A percentile compares a stretch with the other conserved stretches of the same genome.
These are phyloP conservation scores for Aureobasidium subglaciale DNA, from an alignment of 2,329 filamentous ascomycete species.

Conservation along the genomic window DNA sequence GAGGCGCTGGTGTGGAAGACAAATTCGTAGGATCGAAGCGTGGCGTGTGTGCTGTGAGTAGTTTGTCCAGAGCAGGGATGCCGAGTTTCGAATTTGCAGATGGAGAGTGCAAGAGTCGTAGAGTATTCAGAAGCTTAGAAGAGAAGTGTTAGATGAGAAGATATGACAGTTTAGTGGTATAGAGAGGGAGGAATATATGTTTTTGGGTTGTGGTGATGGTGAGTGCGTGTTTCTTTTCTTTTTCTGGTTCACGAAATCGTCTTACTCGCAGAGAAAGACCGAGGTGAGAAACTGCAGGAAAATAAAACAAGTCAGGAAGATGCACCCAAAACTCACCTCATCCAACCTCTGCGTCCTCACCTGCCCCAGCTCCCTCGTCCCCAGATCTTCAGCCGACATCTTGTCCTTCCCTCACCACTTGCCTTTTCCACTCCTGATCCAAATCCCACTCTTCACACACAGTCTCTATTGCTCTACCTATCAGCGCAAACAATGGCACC, in stretches of 20 bases:
- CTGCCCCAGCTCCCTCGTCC: constrained; percentile 46
- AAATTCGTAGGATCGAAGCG: constrained; percentile 14
- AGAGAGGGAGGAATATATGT: too few relatives aligned
- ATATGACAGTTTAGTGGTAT: too few relatives aligned
- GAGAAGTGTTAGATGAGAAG: too few relatives aligned
- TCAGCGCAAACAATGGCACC: constrained; percentile 44
- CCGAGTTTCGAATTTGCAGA: constrained; percentile 32
- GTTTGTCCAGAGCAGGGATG: constrained; percentile 40
- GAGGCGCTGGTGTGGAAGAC: constrained; percentile 20
- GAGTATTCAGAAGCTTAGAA: constrained; percentile 7
- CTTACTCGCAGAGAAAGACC: not conserved
- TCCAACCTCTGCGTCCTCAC: constrained; percentile 44
- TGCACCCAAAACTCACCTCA: constrained; percentile 36
- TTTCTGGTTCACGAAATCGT: too few relatives aligned
- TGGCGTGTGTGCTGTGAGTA: constrained; percentile 22
- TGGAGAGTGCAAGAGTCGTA: constrained; percentile 2
- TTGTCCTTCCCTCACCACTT: not conserved
- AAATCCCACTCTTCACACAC: not conserved
- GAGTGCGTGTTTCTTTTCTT: too few relatives aligned
- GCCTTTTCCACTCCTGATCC: constrained; percentile 12
- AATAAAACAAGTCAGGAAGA: not conserved
- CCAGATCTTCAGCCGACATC: constrained; percentile 38
- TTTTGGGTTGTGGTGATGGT: too few relatives aligned
- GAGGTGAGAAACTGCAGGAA: not conserved
- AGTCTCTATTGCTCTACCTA: constrained; percentile 7